Evolutionary conservation across 2,329 filamentous ascomycete species (phyloP), one percentile per base, ranked within the genome.

Genomic region (Eurotiales sp.): DNA sequence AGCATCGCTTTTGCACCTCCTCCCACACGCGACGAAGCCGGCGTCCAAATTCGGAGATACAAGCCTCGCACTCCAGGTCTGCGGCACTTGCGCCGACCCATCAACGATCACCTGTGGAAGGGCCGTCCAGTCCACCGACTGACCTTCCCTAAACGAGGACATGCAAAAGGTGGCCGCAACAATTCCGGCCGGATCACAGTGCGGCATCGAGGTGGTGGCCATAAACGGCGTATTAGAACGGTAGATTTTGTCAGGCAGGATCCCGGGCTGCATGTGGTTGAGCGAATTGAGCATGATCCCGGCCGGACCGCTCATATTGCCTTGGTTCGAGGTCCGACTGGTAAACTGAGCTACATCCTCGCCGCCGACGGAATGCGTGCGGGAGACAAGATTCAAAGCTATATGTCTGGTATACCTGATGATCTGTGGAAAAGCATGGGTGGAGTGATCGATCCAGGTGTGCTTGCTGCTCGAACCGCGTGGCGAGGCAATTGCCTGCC

Each of bases 21-120:
- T 6, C 67, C 73, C 3, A 62, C 67, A n/a, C 69, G 68, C 19
- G 68, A 72, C 50, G 67, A 72, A 23, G 60, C 59, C 37, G 72
- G 66, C 54, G 61, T 72, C 15, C 72, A 78, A 40, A 68, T 97
- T 69, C 85, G 89, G 62, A 93, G 88, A 49, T 99, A 96, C 72
- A 97, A 88, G 70, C 93, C 93, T 30, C 85, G 90, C 62, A 96
- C 93, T 1, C 92, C 92, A 11, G 93, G 93, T 80, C 72, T 95
- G 53, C 85, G 93, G 64, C 93, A 99, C 81, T 77, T 99, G 58
- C 87, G 86, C 69, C 83, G 93, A 39, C 90, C 93, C 12, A 86
- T 96, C 72, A 97, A 97, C 72, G 90, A 96, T 64, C 93, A 99
- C 71, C 76, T 99, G 41, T 97, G 90, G 90, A 96, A 95, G 73